Conservation (phyloP, 208 protist species). For the Phytomonas sp. region DNA sequence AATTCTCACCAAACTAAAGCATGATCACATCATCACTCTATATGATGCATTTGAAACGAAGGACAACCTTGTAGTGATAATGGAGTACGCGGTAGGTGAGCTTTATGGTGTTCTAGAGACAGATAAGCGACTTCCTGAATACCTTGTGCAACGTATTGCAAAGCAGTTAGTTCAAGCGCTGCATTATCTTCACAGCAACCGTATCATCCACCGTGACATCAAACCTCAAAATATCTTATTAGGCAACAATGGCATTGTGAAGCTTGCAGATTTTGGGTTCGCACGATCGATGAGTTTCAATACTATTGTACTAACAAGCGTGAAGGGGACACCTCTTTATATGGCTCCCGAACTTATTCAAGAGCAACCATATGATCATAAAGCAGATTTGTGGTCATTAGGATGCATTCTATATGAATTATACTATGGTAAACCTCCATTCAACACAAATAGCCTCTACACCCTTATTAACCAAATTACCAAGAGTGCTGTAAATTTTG, state of each 20-base stretch:
- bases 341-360: conserved; percentile 95
- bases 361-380: conserved; percentile 92
- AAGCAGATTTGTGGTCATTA: conserved; percentile 96
- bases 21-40: conserved; percentile 95
- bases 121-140: conserved; percentile 88
- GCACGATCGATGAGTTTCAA: conserved; percentile 93
- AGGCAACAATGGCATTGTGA: conserved; percentile 90
- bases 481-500: conserved; percentile 84
- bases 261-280: conserved; percentile 98
- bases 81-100: conserved; percentile 92
- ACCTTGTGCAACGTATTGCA: conserved; percentile 90
- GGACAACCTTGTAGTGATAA: conserved; percentile 90
- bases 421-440: conserved; percentile 93
- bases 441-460: conserved; percentile 95
- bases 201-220: conserved; percentile 96
- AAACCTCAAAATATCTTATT: conserved; percentile 97
- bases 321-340: conserved; percentile 95
- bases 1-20: conserved; percentile 92
- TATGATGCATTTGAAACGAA: conserved; percentile 96
- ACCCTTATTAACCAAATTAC: conserved; percentile 95
- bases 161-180: conserved; percentile 95
- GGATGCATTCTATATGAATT: conserved; percentile 98
- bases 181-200: conserved; percentile 94
- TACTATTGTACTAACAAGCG: conserved; percentile 93
- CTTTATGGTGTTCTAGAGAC: conserved; percentile 95